Evolutionary conservation across 164 flowering plant species (phyloP).

Genomic region (Liriodendron chinense): DNA sequence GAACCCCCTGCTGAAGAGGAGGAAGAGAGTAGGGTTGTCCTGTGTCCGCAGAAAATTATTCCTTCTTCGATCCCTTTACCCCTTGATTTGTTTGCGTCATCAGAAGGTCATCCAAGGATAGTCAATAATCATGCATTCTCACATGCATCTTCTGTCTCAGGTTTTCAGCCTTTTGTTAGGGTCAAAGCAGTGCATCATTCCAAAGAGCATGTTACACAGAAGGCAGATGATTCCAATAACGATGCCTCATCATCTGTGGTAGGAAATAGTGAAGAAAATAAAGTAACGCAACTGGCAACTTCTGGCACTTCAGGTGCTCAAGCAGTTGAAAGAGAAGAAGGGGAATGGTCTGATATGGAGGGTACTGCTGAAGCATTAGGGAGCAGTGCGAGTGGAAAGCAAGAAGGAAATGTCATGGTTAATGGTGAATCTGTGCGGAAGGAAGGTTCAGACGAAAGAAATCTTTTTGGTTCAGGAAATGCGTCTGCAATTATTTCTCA

Average conservation of each 20-base stretch:
- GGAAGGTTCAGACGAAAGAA: conserved; percentile 25
- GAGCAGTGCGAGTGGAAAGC: conserved; percentile 17
- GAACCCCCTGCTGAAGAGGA: conserved; percentile 83
- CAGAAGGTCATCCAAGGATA: conserved; percentile 38
- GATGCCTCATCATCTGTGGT: conserved; percentile 27
- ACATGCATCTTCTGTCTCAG: conserved; percentile 85
- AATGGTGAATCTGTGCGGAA: conserved; percentile 26
- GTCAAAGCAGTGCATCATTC: conserved; percentile 28
- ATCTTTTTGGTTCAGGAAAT: conserved; percentile 21
- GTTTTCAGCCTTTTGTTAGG: conserved; percentile 85
- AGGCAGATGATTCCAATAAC: conserved; percentile 17
- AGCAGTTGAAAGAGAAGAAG: conserved; percentile 82
- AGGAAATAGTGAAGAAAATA: conserved; percentile 22
- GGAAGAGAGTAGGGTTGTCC: conserved; percentile 43
- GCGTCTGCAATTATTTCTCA: conserved; percentile 19
- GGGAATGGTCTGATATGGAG: conserved; percentile 92
- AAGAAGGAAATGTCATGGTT: conserved; percentile 20
- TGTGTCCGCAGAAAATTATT: conserved; percentile 48
- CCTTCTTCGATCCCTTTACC: conserved; percentile 43
- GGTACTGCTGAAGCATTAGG: conserved; percentile 33
- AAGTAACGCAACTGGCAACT: conserved; percentile 18
- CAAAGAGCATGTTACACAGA: conserved; percentile 30
- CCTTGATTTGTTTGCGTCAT: conserved; percentile 37
- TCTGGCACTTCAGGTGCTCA: conserved; percentile 30
- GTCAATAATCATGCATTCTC: conserved; percentile 62